Conservation (phyloP, 1,284 basidiomycete genomes). For the Cronartium quercuum region DNA sequence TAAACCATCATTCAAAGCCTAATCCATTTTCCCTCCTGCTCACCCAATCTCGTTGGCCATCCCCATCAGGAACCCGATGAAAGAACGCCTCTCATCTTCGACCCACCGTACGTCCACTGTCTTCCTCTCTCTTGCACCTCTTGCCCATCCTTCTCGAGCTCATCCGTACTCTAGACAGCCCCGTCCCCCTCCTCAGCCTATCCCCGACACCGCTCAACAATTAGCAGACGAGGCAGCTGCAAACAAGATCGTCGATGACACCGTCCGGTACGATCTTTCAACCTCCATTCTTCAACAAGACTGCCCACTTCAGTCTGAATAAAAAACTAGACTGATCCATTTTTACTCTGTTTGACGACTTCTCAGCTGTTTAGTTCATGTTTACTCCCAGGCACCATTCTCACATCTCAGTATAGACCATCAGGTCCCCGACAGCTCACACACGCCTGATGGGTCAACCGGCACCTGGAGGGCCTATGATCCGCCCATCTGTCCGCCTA, state of each 20-base stretch:
- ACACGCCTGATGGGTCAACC: constrained; percentile 19
- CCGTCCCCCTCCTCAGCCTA: constrained; percentile 16
- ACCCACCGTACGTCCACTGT: constrained; percentile 17
- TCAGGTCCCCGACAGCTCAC: neutral
- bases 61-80: constrained; percentile 21
- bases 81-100: constrained; percentile 22
- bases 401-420: constrained; percentile 16
- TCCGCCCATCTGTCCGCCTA: constrained; percentile 11
- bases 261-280: constrained; percentile 3
- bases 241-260: constrained; percentile 29
- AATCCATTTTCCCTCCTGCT: too few species aligned
- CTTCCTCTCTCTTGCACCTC: neutral
- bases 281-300: neutral
- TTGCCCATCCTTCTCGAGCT: neutral
- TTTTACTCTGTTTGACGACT: neutral
- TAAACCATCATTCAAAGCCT: too few species aligned
- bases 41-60: too few species aligned
- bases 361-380: constrained; percentile 24
- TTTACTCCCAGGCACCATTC: constrained; percentile 12
- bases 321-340: neutral
- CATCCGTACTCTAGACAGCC: neutral
- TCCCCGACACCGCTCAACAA: constrained; percentile 33
- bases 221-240: constrained; percentile 26
- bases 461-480: constrained; percentile 24
- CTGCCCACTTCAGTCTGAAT: neutral